Evolutionary conservation across 1,139 yeast species (phyloP).

Genomic region (Lodderomyces pseudojiufengensis): DNA sequence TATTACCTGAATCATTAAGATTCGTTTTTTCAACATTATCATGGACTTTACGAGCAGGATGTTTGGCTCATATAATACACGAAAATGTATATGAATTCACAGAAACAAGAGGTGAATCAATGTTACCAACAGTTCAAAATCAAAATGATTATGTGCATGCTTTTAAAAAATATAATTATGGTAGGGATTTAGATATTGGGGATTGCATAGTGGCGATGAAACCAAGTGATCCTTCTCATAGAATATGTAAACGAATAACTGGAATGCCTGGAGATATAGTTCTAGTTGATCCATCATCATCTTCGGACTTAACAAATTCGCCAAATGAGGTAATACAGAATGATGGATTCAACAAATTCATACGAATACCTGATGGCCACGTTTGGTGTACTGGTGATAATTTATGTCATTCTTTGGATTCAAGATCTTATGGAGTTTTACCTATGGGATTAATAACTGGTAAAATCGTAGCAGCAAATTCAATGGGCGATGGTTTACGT

Average conservation of each 20-base stretch:
- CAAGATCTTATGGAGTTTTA: slow-evolving; percentile 80
- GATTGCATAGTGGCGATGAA: slow-evolving; percentile 86
- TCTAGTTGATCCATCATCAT: slow-evolving; percentile 72
- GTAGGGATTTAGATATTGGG: slow-evolving; percentile 65
- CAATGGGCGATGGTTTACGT: slow-evolving; percentile 35
- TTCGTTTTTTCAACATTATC: slow-evolving; percentile 34
- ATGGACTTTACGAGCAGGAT: slow-evolving; percentile 59
- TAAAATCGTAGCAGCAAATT: slow-evolving; percentile 69
- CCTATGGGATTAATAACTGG: slow-evolving; percentile 90
- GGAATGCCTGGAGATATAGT: slow-evolving; percentile 95
- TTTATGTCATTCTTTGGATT: slow-evolving; percentile 82
- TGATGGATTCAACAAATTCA: slow-evolving; percentile 55
- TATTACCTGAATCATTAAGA: slow-evolving; percentile 21
- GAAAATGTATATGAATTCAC: slow-evolving; percentile 70
- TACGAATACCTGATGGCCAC: slow-evolving; percentile 82
- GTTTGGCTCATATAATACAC: slow-evolving; percentile 64
- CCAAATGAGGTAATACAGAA: slow-evolving; percentile 27
- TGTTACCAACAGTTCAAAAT: slow-evolving; percentile 85
- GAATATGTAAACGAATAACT: slow-evolving; percentile 88
- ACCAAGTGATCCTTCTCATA: slow-evolving; percentile 82
- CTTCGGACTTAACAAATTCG: slow-evolving; percentile 47
- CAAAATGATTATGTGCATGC: slow-evolving; percentile 79
- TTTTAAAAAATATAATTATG: slow-evolving; percentile 56
- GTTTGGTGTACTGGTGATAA: slow-evolving; percentile 98
- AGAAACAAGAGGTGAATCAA: slow-evolving; percentile 88